Evolutionary conservation across 2,329 filamentous ascomycete species (phyloP).

Genomic region (Proliferodiscus dingleyae): DNA sequence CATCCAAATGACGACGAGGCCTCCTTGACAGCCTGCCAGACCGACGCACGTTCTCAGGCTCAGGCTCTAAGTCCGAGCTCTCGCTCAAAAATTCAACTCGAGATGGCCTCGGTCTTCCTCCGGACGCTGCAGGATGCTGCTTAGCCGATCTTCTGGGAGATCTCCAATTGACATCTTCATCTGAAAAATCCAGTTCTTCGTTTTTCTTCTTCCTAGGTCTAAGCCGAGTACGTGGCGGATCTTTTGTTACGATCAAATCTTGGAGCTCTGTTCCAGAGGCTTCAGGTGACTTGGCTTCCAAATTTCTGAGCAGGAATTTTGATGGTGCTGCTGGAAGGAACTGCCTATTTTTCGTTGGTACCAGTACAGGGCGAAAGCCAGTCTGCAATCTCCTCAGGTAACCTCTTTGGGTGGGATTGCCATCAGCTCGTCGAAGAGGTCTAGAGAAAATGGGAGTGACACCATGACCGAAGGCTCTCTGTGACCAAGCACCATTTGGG

Average conservation of each 20-base stretch:
- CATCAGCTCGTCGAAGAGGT: conserved; percentile 21
- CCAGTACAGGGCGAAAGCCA: conserved; percentile 24
- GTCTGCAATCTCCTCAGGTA: conserved; percentile 22
- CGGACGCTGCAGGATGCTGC: too few relatives aligned
- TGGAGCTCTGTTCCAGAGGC: too few relatives aligned
- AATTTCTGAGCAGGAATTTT: conserved; percentile 9
- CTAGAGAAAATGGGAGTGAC: conserved; percentile 26
- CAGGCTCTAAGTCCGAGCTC: neutral
- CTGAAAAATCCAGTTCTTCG: too few relatives aligned
- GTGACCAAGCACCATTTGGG: conserved; percentile 26
- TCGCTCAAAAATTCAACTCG: neutral
- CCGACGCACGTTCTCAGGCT: neutral
- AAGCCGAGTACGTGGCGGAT: too few relatives aligned
- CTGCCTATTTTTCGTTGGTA: conserved; percentile 11
- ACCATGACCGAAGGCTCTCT: conserved; percentile 30
- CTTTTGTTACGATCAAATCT: too few relatives aligned
- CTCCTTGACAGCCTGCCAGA: neutral
- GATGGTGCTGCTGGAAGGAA: conserved; percentile 18
- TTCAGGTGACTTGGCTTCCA: too few relatives aligned
- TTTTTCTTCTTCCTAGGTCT: too few relatives aligned
- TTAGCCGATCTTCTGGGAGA: neutral
- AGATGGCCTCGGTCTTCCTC: neutral
- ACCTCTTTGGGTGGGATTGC: conserved; percentile 12
- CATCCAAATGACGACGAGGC: conserved; percentile 3
- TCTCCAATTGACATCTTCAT: too few relatives aligned